Evolutionary conservation across 208 protist genomes (phyloP).

Genomic region (Porcisia hertigi): DNA sequence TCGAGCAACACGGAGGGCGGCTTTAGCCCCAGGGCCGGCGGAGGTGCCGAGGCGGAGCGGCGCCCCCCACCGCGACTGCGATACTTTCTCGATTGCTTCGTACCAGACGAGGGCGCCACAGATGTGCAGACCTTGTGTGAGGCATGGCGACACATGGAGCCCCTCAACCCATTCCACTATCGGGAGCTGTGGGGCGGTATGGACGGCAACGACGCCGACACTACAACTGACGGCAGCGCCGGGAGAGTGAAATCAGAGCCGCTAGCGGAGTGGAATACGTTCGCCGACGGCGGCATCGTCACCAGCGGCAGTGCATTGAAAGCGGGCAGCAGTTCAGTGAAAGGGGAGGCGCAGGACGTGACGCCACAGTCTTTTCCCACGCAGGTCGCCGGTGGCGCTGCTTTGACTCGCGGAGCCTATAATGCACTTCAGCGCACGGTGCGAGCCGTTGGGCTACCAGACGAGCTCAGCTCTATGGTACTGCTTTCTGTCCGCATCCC

Average conservation of each 20-base stretch:
- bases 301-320: neutral
- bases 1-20: conserved; percentile 9
- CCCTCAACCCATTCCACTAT: conserved; percentile 84
- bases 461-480: conserved; percentile 45
- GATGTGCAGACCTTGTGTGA: conserved; percentile 18
- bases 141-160: conserved; percentile 39
- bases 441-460: conserved; percentile 34
- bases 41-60: conserved; percentile 14
- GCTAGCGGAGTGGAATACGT: neutral
- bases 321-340: neutral
- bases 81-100: conserved; percentile 66
- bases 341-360: neutral
- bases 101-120: conserved; percentile 23
- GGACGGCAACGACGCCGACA: neutral
- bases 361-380: neutral
- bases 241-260: neutral
- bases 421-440: conserved; percentile 21
- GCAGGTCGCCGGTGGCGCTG: neutral
- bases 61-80: conserved; percentile 46
- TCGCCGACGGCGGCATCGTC: neutral
- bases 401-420: conserved; percentile 12
- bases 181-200: conserved; percentile 37
- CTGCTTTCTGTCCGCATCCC: conserved; percentile 14
- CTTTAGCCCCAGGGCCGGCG: neutral
- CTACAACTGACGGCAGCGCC: neutral